Evolutionary conservation across 192 early-diverging fungal genomes (phyloP), one percentile per base, ranked within the genome.

Genomic region (Neocallimastix lanati): DNA sequence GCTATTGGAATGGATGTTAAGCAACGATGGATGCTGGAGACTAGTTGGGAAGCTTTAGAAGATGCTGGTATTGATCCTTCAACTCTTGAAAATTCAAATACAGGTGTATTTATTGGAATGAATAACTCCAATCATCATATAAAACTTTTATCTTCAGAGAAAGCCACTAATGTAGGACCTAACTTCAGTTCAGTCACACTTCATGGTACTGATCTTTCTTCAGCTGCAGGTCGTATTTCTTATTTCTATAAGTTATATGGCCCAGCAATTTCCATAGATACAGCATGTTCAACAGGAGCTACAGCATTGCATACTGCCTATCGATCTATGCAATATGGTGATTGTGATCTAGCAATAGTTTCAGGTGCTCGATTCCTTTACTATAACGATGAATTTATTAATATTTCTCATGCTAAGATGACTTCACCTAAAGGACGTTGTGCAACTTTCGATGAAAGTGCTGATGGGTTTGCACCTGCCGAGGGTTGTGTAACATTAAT

Each of bases 391-490:
- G 36, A 37, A 37, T 37, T 37, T 37, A 37, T 37, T 37, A 37
- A 37, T 37, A 37, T 13, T 13, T 37, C 36, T 1, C 36, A 37
- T 37, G 36, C 36, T 1, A 37, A 37, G 13, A 79, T 81, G 12
- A 80, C 85, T 28, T 85, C 84, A 16, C 58, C 82, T 0, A 84
- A 33, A 28, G 82, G 81, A 28, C 78, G 67, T 13, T 80, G 38
- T 82, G 33, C 78, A 25, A 38, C 84, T 16, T 85, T 85, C 76
- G 79, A 82, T 77, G 79, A 79, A 78, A 30, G 77, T 28, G 84
- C 84, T 4, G 84, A 85, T 77, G 84, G 84, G 14, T 85, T 85
- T 76, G 84, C 77, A 76, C 79, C 84, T 27, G 28, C 35, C 1
- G 84, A 85, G 76, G 84, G 84, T 30, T 85, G 29, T 77, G 81